Base-by-base conservation (phyloP, 169 alveolate genomes). In the Plasmodium yoelii region DNA sequence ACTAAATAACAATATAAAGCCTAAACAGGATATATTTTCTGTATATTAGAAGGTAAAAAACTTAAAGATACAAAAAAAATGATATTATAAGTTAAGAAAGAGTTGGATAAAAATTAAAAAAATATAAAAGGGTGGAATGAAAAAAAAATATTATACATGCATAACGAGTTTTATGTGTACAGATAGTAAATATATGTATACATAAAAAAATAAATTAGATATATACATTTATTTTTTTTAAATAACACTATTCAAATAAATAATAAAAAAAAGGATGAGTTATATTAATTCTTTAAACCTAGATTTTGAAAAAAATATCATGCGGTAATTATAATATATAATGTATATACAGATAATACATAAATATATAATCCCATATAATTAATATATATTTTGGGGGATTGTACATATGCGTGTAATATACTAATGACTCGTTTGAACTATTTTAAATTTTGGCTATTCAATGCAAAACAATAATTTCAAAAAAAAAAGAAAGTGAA, bases 21-120 rank as follows among this genome's bases (percentile, higher is more conserved):
- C 88, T 77, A 77, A 77, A 63, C 65, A 39, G 88, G 56, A 49
- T 28, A 77, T 49, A 49, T 65, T 77, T 22, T 24, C 28, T 51
- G 44, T 19, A 24, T 63, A 77, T 57, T 63, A 65, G 39, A 64
- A 64, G 46, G 34, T 61, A 65, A 46, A 67, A 75, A 75, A 26
- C 75, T 77, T 64, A 77, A 77, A 63, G 77, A 77, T 63, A 77
- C 75, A 77, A 77, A 77, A 77, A 77, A 74, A 73, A 75, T 47
- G 19, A 51, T 51, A 51, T 13, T 51, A 68, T 26, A 26, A 2
- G 74, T 67, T 42, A 39, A 10, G 15, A 18, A 24, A 47, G 3
- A 49, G 12, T n/a, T 15, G 59, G 56, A 53, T 71, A 46, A 49
- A 12, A 10, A 67, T 53, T 42, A 47, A 61, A 61, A 46, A 46